These are phyloP conservation scores for Xylariaceae sp. DNA, from an alignment of 2,329 filamentous ascomycete genomes.

Conservation along the genomic window DNA sequence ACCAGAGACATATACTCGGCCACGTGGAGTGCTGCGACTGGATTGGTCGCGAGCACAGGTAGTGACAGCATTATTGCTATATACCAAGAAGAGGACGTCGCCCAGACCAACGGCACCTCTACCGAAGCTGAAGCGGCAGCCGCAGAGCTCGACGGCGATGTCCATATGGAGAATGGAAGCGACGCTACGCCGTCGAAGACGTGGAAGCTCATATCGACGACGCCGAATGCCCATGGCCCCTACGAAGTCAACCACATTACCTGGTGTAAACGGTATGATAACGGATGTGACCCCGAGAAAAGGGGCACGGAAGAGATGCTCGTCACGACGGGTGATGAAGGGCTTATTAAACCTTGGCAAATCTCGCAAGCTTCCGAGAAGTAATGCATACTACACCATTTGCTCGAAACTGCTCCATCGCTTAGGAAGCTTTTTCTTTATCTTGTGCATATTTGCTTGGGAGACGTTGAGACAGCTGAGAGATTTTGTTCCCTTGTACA, in stretches of 20 bases:
- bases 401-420: no score
- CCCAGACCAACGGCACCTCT: neutral
- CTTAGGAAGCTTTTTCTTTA: no score
- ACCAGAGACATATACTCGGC: conserved; percentile 79
- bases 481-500: no score
- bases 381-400: no score
- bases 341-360: conserved; percentile 79
- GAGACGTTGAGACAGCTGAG: no score
- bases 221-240: conserved; percentile 77
- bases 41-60: conserved; percentile 80
- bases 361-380: no score
- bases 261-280: conserved; percentile 79
- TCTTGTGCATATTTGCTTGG: no score
- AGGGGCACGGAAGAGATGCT: conserved; percentile 73
- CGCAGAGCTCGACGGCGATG: conserved; percentile 32
- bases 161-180: conserved; percentile 25
- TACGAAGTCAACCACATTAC: conserved; percentile 91
- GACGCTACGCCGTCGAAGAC: conserved; percentile 38
- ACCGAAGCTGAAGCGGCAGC: conserved; percentile 18
- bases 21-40: conserved; percentile 74
- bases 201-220: conserved; percentile 69
- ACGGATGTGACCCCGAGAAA: conserved; percentile 44
- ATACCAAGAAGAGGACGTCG: conserved; percentile 58
- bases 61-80: conserved; percentile 80
- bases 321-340: conserved; percentile 89